Evolutionary conservation across 352 stramenopile genomes (phyloP), one percentile per base, ranked within the genome.

Genomic region (Aphanomyces invadans): DNA sequence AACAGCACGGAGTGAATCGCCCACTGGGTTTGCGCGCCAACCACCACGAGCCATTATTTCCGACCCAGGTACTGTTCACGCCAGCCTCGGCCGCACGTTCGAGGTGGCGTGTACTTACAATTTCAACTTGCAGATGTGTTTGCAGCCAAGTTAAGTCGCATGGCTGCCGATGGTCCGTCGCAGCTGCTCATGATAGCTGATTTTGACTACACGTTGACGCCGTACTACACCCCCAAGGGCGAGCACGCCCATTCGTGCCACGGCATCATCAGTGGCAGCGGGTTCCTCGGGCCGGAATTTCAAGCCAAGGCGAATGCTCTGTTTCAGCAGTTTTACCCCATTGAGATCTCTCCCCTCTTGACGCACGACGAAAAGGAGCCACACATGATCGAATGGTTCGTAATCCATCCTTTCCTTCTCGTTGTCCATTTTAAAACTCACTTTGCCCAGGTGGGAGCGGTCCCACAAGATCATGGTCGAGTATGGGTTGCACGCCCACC

Each of bases 171-270:
- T 42, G 77, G 81, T 36, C 62, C 87, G 10, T 74, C 84, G 61
- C 79, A 86, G 62, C 77, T 92, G 28, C 69, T 92, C 36, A 79
- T 92, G 59, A 92, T 92, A 61, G 74, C 84, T 1, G 84, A 92
- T 65, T 92, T 92, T 70, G 84, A 92, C 70, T 85, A 89, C 25
- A 92, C 84, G 39, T 73, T 92, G 55, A 90, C 83, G 36, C 78
- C 81, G 9, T 80, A 80, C 25, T 87, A 77, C 71, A 87, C 81
- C 33, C 70, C 73, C 25, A 74, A 70, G n/a, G 78, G 76, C 57
- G 71, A 86, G 17, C 78, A 80, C 51, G 80, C 74, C 29, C 36
- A 69, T 46, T 88, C 78, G 63, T 78, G 72, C 4, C 81, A 92
- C 44, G 67, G 74, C 15, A 60, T 84, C 32, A 59, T 92, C 29